Base-by-base conservation (phyloP, 805 yeast species). In the Wickerhamiella shivajii region DNA sequence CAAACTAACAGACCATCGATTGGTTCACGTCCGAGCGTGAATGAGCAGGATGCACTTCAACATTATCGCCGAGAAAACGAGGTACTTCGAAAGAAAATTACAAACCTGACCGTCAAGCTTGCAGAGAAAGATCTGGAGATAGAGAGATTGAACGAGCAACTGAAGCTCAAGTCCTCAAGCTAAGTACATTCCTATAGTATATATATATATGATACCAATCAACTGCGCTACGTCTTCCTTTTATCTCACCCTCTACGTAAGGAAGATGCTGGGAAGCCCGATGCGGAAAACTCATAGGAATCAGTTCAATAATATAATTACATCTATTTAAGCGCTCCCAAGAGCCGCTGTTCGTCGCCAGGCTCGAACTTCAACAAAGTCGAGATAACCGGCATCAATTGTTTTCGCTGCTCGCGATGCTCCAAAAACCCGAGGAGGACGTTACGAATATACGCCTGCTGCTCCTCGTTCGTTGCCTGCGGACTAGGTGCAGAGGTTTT, bases 361-460 rank as follows among this genome's bases (percentile, higher is more conserved):
- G 67, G 70, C 31, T 65, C 70, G 49, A 87, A 58, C 35, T 73
- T 71, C 39, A 87, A 64, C 33, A 87, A 55, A 43, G 80, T 73
- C 31, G 85, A 69, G 16, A 87, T 61, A 5, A 90, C 97, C 0
- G 97, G 96, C 20, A 90, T 59, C 27, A 87, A 63, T 52, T 75
- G 81, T 18, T 65, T 71, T 39, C 97, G 65, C 55, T 85, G 96
- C n/a, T 87, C 98, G 48, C 69, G 78, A 50, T 80, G 94, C 49
- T 85, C 95, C 35, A 90, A 56, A 51, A 78, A 90, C 2, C 96
- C 96, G 2, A 87, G 59, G n/a, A 87, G 55, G 2, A 87, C 95
- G 50, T 90, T 90, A 52, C 79, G 80, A 33, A 84, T 64, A 51
- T 87, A 87, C 9, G 92, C 80, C 14, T 76, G 63, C 45, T 71